These are phyloP conservation scores for Clitopilus hobsonii DNA, from an alignment of 768 basidiomycete species.

Conservation along the genomic window DNA sequence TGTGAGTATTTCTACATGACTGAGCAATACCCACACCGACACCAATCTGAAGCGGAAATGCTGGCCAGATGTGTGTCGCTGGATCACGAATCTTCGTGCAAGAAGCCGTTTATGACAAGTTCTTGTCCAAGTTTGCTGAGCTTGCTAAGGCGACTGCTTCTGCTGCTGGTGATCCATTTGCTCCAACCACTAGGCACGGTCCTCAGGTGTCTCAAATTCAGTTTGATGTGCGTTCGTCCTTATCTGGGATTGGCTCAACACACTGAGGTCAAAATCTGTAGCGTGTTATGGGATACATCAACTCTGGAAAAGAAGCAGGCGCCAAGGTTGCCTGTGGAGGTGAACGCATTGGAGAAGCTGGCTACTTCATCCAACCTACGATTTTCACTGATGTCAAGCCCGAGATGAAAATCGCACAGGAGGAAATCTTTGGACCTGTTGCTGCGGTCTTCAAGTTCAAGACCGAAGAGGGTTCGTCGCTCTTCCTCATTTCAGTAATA, in stretches of 20 bases:
- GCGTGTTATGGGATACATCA: constrained; percentile 77
- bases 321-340: constrained; percentile 67
- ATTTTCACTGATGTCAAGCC: constrained; percentile 63
- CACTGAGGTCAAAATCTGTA: constrained; percentile 13
- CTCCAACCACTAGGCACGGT: constrained; percentile 47
- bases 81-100: too few relatives aligned
- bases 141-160: constrained; percentile 39
- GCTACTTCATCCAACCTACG: constrained; percentile 72
- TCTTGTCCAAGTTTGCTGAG: constrained; percentile 45
- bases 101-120: too few relatives aligned
- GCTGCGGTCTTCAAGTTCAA: constrained; percentile 64
- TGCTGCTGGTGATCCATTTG: constrained; percentile 55
- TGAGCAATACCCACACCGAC: neutral
- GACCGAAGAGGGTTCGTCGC: constrained; percentile 25
- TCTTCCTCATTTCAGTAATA: too few relatives aligned
- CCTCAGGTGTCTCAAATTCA: constrained; percentile 60
- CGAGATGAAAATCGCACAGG: constrained; percentile 70
- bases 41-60: neutral
- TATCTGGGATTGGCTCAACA: neutral
- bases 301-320: constrained; percentile 67
- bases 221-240: constrained; percentile 37
- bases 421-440: constrained; percentile 78
- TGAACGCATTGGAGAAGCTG: constrained; percentile 39
- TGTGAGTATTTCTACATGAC: neutral
- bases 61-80: too few relatives aligned